These are phyloP conservation scores for Umbilicus rupestris DNA, from an alignment of 164 flowering plant genomes.

Conservation along the genomic window DNA sequence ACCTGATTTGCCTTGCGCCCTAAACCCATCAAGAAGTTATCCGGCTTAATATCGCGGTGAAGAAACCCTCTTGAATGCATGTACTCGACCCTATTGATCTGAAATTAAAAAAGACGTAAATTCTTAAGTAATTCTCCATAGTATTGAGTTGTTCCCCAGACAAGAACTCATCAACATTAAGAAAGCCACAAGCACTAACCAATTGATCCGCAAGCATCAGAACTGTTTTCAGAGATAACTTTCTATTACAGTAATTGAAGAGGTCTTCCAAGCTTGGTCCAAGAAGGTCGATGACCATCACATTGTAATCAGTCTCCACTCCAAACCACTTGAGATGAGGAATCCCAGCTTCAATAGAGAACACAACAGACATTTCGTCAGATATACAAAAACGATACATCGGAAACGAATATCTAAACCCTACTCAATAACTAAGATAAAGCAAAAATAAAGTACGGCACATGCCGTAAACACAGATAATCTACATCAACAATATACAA, in stretches of 20 bases:
- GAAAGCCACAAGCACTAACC: constrained; percentile 24
- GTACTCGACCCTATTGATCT: constrained; percentile 68
- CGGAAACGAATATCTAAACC: not conserved
- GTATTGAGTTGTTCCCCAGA: not conserved
- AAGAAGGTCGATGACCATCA: constrained; percentile 66
- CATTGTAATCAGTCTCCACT: constrained; percentile 53
- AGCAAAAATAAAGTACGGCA: too few species aligned
- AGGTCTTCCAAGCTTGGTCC: constrained; percentile 71
- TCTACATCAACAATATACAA: too few species aligned
- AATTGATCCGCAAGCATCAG: constrained; percentile 74
- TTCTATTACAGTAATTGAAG: constrained; percentile 60
- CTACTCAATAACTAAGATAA: not conserved
- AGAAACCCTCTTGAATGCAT: constrained; percentile 67
- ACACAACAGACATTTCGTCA: not conserved
- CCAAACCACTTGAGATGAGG: constrained; percentile 74
- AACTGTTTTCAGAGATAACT: constrained; percentile 53
- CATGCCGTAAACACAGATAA: too few species aligned
- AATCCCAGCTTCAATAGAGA: constrained; percentile 37
- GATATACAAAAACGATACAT: not conserved
- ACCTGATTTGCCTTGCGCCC: constrained; percentile 75
- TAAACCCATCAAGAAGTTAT: constrained; percentile 65
- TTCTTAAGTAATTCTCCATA: not conserved
- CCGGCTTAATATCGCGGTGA: constrained; percentile 74
- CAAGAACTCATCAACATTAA: not conserved
- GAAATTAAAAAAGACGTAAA: constrained; percentile 1